phyloP scores from a whole-genome alignment of 2,329 filamentous ascomycete species.

The Dothiorella sarmentorum region DNA sequence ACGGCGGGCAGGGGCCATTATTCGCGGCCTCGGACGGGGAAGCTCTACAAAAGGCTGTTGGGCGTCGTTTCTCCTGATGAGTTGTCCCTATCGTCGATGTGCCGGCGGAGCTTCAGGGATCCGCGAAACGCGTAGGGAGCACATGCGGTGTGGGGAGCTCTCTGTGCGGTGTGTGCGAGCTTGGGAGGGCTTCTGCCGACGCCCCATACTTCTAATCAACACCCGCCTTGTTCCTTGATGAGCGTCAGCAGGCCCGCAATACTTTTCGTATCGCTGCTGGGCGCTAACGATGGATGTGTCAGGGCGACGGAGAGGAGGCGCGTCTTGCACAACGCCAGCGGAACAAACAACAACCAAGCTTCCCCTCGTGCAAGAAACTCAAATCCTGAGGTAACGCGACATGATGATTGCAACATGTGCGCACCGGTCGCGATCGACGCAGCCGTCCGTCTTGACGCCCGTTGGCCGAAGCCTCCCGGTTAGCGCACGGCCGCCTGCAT shows the following conservation, averaged over 20 bases:
- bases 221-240: neutral
- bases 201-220: neutral
- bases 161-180: slow-evolving; percentile 1
- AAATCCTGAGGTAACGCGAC: slow-evolving; percentile 8
- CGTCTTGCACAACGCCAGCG: neutral
- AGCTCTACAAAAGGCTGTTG: neutral
- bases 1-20: neutral
- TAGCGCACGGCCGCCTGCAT: slow-evolving; percentile 2
- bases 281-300: neutral
- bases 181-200: neutral
- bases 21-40: slow-evolving; percentile 1
- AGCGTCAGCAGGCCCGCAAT: neutral
- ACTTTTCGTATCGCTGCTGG: neutral
- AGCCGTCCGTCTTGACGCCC: slow-evolving; percentile 9
- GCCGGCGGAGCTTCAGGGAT: neutral
- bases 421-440: slow-evolving; percentile 2
- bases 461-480: neutral
- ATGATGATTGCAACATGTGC: neutral
- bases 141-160: neutral
- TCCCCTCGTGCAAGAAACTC: slow-evolving; percentile 7
- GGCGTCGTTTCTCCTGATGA: neutral
- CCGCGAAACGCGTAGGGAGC: neutral
- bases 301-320: neutral
- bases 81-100: too few relatives aligned
- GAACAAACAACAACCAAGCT: neutral